phyloP scores from a whole-genome alignment of 805 yeast species.

The Yamadazyma nakazawae region DNA sequence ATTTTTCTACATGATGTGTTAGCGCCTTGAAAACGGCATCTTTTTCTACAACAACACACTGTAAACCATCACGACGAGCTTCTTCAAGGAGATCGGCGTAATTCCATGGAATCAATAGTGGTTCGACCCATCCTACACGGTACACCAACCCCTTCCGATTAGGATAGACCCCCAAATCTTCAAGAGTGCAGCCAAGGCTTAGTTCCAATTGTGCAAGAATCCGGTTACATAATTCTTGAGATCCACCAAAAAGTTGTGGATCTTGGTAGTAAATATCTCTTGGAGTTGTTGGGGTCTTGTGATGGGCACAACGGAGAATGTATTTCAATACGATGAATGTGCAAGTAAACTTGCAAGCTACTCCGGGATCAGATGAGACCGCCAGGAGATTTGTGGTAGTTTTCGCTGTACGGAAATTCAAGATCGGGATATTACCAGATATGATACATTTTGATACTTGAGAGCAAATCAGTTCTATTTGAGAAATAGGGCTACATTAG shows the following conservation, averaged over 20 bases:
- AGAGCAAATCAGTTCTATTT: neutral
- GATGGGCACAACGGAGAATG: neutral
- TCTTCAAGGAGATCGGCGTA: neutral
- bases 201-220: slow-evolving; percentile 36
- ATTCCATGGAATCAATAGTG: slow-evolving; percentile 19
- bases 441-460: neutral
- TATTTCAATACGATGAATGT: neutral
- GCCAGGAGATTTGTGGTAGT: neutral
- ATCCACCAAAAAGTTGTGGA: slow-evolving; percentile 43
- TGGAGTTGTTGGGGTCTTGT: slow-evolving; percentile 31
- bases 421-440: neutral
- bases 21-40: slow-evolving; percentile 39
- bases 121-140: slow-evolving; percentile 10
- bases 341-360: slow-evolving; percentile 1
- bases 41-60: slow-evolving; percentile 33
- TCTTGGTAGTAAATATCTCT: slow-evolving; percentile 61
- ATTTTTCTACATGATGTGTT: slow-evolving; percentile 16
- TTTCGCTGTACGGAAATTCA: neutral
- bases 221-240: slow-evolving; percentile 41
- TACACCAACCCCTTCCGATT: slow-evolving; percentile 56
- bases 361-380: neutral
- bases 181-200: slow-evolving; percentile 36
- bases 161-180: slow-evolving; percentile 45
- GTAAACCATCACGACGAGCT: neutral
- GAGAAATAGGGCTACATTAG: neutral